A percentile compares a stretch with the other conserved stretches of the same genome.
These are phyloP conservation scores for Termitomyces sp. DNA, from an alignment of 1,284 basidiomycete genomes.

Conservation along the genomic window DNA sequence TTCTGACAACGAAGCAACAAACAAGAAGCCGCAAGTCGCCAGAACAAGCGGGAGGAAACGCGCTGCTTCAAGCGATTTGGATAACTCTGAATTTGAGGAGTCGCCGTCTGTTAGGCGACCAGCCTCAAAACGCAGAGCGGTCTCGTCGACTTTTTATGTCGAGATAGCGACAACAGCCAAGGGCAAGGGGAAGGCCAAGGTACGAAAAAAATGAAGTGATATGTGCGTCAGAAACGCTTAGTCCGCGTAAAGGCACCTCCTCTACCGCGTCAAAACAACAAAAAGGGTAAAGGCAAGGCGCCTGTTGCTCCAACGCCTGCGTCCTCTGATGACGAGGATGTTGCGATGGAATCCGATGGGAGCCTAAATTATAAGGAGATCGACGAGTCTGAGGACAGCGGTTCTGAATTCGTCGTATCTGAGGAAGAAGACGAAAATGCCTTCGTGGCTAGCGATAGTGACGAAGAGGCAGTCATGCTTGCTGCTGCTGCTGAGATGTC, in stretches of 20 bases:
- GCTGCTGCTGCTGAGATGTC: constrained; percentile 54
- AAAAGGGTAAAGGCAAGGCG: constrained; percentile 40
- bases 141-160: constrained; percentile 38
- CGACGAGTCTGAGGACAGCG: constrained; percentile 52
- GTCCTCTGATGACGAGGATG: constrained; percentile 20
- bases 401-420: constrained; percentile 49
- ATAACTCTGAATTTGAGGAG: constrained; percentile 14
- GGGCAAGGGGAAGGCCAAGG: constrained; percentile 33
- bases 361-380: constrained; percentile 37
- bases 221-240: background rate
- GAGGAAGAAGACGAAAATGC: constrained; percentile 34
- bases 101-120: constrained; percentile 11
- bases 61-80: constrained; percentile 18
- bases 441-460: constrained; percentile 20
- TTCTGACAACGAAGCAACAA: constrained; percentile 27
- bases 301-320: constrained; percentile 19
- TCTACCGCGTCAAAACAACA: constrained; percentile 16
- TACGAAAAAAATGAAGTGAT: constrained; percentile 17
- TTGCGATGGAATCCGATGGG: constrained; percentile 30
- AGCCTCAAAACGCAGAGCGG: constrained; percentile 41
- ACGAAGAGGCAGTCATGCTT: constrained; percentile 54
- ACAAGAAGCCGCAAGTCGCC: constrained; percentile 16
- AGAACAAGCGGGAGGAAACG: constrained; percentile 19
- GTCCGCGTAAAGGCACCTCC: constrained; percentile 7
- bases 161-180: constrained; percentile 31